These are phyloP conservation scores for Prunella vulgaris DNA, from an alignment of 257 asterid genomes.

Conservation along the genomic window DNA sequence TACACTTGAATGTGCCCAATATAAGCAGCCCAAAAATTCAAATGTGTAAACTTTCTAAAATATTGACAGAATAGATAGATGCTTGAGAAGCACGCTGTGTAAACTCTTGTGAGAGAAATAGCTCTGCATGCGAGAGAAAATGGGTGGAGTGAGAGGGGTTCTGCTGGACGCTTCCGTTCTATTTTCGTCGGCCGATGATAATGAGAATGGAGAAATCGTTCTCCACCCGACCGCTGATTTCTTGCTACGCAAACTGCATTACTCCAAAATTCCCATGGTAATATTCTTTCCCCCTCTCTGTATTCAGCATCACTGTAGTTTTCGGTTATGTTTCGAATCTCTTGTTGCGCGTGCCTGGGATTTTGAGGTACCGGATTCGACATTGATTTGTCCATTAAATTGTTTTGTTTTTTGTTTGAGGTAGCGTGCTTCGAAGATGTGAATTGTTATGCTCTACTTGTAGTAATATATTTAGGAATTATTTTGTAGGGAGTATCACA, in stretches of 20 bases:
- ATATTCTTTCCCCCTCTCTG: background rate
- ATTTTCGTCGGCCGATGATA: slow-evolving; percentile 31
- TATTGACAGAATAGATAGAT: too few relatives aligned
- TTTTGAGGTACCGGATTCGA: background rate
- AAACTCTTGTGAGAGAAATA: background rate
- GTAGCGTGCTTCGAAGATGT: background rate
- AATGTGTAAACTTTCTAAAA: too few relatives aligned
- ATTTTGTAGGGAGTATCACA: background rate
- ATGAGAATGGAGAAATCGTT: slow-evolving; percentile 21
- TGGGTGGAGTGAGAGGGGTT: slow-evolving; percentile 61
- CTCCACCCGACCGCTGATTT: slow-evolving; percentile 43
- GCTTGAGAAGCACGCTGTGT: slow-evolving; percentile 23
- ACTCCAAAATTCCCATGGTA: slow-evolving; percentile 65
- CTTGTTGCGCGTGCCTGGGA: slow-evolving; percentile 3
- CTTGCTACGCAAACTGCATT: slow-evolving; percentile 65
- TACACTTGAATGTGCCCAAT: too few relatives aligned
- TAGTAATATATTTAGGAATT: background rate
- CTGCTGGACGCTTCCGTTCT: slow-evolving; percentile 54
- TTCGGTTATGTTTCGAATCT: background rate
- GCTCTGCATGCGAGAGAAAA: slow-evolving; percentile 27
- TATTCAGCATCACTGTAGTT: background rate
- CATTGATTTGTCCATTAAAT: background rate
- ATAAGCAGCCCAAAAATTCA: too few relatives aligned
- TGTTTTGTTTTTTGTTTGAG: background rate
- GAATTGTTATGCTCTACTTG: too few relatives aligned